Conservation (phyloP, 805 yeast genomes). For the Ogataea degrootiae region DNA sequence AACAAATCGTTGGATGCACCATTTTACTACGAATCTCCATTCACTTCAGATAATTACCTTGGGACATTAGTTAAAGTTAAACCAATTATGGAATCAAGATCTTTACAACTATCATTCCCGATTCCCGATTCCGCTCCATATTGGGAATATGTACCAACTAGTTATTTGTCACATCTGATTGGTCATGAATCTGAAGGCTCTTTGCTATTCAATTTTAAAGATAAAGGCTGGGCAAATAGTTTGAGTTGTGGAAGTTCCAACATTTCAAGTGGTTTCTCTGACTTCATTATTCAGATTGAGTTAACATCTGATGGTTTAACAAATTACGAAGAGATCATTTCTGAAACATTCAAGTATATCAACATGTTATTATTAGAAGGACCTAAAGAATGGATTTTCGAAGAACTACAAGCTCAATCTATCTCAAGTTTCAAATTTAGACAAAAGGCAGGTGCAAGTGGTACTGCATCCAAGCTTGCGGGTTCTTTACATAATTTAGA, state of each 20-base stretch:
- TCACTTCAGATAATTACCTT: constrained; percentile 42
- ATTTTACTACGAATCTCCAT: constrained; percentile 43
- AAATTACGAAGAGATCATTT: constrained; percentile 57
- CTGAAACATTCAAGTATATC: constrained; percentile 67
- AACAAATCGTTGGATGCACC: constrained; percentile 45
- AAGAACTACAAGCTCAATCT: constrained; percentile 70
- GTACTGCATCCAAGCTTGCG: constrained; percentile 56
- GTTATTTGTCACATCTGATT: constrained; percentile 71
- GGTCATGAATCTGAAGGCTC: constrained; percentile 96
- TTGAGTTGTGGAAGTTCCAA: constrained; percentile 69
- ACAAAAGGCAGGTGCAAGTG: constrained; percentile 69
- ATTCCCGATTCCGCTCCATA: constrained; percentile 68
- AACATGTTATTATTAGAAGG: constrained; percentile 49
- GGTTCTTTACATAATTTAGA: constrained; percentile 23
- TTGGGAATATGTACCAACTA: constrained; percentile 68
- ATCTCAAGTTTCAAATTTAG: constrained; percentile 69
- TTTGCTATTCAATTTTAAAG: constrained; percentile 62
- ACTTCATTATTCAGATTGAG: constrained; percentile 67
- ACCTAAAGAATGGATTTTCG: constrained; percentile 75
- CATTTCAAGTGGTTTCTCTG: constrained; percentile 61
- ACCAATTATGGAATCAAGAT: constrained; percentile 78
- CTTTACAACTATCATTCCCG: constrained; percentile 61
- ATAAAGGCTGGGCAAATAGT: constrained; percentile 72
- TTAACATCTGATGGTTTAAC: constrained; percentile 69
- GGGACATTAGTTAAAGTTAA: constrained; percentile 57